Evolutionary conservation across 768 basidiomycete genomes (phyloP), one percentile per base, ranked within the genome.

Genomic region (Tulasnella sp.): DNA sequence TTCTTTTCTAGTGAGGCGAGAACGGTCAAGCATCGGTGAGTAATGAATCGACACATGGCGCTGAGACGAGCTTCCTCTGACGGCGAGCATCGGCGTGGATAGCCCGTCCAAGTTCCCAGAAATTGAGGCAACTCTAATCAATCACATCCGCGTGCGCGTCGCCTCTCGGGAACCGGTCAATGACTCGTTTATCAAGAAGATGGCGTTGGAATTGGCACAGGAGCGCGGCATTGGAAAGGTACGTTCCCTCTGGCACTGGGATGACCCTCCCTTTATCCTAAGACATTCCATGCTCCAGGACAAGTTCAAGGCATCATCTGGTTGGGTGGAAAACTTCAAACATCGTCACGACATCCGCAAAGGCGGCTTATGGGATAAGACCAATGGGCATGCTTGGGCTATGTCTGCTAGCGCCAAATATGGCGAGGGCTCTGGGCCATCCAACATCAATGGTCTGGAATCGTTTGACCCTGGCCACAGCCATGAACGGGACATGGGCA

Each of bases 241-340:
- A 38, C 10, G 51, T 48, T 7, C 11, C 47, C n/a, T n/a, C 47
- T n/a, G 21, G n/a, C 5, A 3, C 58, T 41, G 26, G 19, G 42
- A 15, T 27, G 50, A 44, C 27, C 32, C 38, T 58, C 43, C 34
- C 42, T 49, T 50, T 50, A 30, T 59, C 24, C 29, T 34, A 24
- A 21, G 19, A 30, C 56, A 58, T 30, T 27, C 23, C 2, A 15
- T 24, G 4, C 23, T 30, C 23, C 26, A 82, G 61, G 84, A 86
- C 59, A 78, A 80, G 69, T 94, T 94, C 79, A 93, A 92, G 72
- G 90, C 87, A n/a, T 88, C 85, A 67, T 82, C 85, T 9, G 88
- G 89, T 3, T 94, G 91, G 91, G 78, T 94, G 56, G 89, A 93
- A 69, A 89, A 89, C 69, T 94, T 92, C 76, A 93, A 92, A 73